phyloP scores from a whole-genome alignment of 768 basidiomycete genomes.

The Rhizopogon vulgaris region DNA sequence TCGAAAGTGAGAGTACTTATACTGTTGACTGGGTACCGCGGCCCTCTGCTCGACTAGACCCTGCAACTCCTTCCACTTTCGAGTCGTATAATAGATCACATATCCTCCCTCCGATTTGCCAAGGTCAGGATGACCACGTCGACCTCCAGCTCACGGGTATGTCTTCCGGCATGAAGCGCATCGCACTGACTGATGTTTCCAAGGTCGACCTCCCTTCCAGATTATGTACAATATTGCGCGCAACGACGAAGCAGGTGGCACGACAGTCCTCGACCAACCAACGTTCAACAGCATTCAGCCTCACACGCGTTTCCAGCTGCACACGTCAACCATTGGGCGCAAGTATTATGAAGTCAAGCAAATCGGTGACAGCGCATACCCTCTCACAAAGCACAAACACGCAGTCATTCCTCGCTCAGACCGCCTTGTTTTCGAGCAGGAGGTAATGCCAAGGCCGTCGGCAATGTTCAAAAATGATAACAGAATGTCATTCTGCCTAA shows the following conservation, averaged over 20 bases:
- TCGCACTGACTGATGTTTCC: not conserved
- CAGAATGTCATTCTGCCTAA: conserved; percentile 68
- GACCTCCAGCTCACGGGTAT: conserved; percentile 77
- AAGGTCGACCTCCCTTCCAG: conserved; percentile 90
- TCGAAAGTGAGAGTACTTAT: conserved; percentile 55
- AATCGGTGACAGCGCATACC: conserved; percentile 82
- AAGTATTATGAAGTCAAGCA: conserved; percentile 90
- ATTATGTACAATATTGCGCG: conserved; percentile 84
- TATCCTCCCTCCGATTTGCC: conserved; percentile 74
- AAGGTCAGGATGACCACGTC: conserved; percentile 74
- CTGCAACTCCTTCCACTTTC: conserved; percentile 48
- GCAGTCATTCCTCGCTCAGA: conserved; percentile 61
- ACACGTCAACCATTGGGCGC: conserved; percentile 68
- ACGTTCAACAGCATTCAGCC: conserved; percentile 82
- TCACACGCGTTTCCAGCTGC: conserved; percentile 74
- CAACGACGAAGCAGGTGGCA: conserved; percentile 60
- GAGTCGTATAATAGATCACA: conserved; percentile 67
- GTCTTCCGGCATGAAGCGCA: conserved; percentile 7
- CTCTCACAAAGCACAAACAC: conserved; percentile 60
- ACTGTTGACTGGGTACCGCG: conserved; percentile 74
- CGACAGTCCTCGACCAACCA: conserved; percentile 66
- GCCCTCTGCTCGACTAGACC: conserved; percentile 66
- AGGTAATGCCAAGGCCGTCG: conserved; percentile 74
- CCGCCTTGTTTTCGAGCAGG: conserved; percentile 77
- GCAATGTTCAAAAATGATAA: conserved; percentile 68